These are phyloP conservation scores for Inga laurina DNA, from an alignment of 306 rosid genomes.

Conservation along the genomic window DNA sequence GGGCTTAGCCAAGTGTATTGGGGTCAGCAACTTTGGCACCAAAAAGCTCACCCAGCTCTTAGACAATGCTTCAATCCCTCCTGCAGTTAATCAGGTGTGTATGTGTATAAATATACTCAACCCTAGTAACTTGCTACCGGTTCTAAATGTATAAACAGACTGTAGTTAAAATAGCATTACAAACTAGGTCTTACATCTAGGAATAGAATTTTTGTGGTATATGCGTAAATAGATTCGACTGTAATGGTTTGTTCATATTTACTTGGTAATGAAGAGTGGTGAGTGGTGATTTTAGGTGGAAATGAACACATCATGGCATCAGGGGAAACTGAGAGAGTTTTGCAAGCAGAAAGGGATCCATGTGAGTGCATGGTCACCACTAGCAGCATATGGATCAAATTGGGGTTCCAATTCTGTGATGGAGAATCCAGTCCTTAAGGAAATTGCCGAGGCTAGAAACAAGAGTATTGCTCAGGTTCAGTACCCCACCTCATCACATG, in stretches of 20 bases:
- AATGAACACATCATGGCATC: conserved; percentile 4
- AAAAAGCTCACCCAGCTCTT: neutral
- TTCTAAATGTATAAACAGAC: too few relatives aligned
- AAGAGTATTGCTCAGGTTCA: conserved; percentile 41
- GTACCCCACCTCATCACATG: neutral
- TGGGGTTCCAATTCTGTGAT: conserved; percentile 37
- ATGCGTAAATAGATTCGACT: neutral
- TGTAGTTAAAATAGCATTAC: too few relatives aligned
- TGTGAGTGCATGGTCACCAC: conserved; percentile 57
- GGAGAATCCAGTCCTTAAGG: conserved; percentile 40
- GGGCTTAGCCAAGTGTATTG: conserved; percentile 47
- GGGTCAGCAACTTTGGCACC: conserved; percentile 45
- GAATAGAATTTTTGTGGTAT: neutral
- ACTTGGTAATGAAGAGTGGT: neutral
- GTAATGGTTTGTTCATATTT: neutral
- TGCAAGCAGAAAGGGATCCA: conserved; percentile 29
- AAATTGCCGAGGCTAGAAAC: conserved; percentile 38
- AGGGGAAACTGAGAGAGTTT: neutral
- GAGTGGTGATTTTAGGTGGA: neutral
- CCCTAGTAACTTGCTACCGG: too few relatives aligned
- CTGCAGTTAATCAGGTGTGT: neutral
- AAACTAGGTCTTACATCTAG: too few relatives aligned
- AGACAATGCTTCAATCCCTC: neutral
- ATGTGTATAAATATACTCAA: neutral
- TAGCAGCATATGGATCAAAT: conserved; percentile 27